These are phyloP conservation scores for Epichloe glyceriae DNA, from an alignment of 2,329 filamentous ascomycete genomes.

Conservation along the genomic window DNA sequence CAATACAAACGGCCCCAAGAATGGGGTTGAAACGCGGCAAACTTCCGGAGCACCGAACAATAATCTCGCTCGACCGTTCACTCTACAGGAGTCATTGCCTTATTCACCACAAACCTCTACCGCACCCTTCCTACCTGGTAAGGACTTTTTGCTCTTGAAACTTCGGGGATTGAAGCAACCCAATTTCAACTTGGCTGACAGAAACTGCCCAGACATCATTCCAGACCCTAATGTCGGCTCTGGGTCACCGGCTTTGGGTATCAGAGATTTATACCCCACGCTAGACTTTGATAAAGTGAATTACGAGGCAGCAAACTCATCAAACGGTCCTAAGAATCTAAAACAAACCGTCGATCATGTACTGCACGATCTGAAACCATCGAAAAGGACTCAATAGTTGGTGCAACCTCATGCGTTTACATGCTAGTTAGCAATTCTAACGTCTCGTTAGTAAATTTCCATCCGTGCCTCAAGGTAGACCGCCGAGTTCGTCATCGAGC, in stretches of 20 bases:
- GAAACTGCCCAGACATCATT: slow-evolving; percentile 40
- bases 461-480: slow-evolving; percentile 13
- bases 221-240: slow-evolving; percentile 50
- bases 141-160: slow-evolving; percentile 10
- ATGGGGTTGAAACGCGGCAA: slow-evolving; percentile 19
- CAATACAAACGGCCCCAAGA: slow-evolving; percentile 19
- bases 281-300: slow-evolving; percentile 56
- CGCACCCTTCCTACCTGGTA: slow-evolving; percentile 65
- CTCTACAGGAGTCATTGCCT: slow-evolving; percentile 64
- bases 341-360: slow-evolving; percentile 64
- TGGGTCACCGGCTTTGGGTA: slow-evolving; percentile 36
- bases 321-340: slow-evolving; percentile 49
- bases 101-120: slow-evolving; percentile 73
- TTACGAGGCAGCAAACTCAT: slow-evolving; percentile 47
- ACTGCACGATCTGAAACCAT: slow-evolving; percentile 57
- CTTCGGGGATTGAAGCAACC: not conserved
- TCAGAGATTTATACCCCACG: slow-evolving; percentile 37
- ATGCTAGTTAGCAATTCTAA: not conserved
- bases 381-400: slow-evolving; percentile 59
- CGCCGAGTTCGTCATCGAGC: slow-evolving; percentile 7
- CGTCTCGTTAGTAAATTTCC: slow-evolving; percentile 37
- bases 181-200: not conserved
- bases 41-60: slow-evolving; percentile 13
- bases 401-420: slow-evolving; percentile 9
- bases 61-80: slow-evolving; percentile 35